Evolutionary conservation across 345 rosid species (phyloP).

Genomic region (Gossypium sturtianum): DNA sequence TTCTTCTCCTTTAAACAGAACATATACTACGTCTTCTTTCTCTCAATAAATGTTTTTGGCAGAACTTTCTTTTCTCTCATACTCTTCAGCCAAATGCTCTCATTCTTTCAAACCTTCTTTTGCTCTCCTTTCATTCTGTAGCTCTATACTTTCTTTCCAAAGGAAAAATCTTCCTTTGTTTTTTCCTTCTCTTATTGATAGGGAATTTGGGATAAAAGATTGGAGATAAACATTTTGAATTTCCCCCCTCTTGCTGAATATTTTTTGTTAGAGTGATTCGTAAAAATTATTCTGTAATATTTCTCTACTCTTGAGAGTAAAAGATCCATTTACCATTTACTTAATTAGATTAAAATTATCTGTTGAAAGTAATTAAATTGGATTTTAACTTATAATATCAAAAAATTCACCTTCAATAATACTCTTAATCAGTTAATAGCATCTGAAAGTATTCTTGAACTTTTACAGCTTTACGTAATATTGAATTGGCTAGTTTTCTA

Average conservation of each 20-base stretch:
- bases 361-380: background rate
- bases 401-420: background rate
- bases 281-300: background rate
- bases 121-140: constrained; percentile 1
- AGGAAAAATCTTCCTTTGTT: background rate
- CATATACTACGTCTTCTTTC: background rate
- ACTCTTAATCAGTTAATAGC: constrained; percentile 10
- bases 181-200: background rate
- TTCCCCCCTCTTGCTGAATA: background rate
- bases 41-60: background rate
- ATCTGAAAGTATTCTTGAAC: constrained; percentile 25
- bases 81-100: background rate
- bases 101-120: background rate
- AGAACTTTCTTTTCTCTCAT: background rate
- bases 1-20: background rate
- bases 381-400: background rate
- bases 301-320: background rate
- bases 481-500: constrained; percentile 90
- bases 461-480: constrained; percentile 69
- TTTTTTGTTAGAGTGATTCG: background rate
- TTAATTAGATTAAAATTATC: background rate
- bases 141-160: background rate
- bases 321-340: background rate
- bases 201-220: background rate
- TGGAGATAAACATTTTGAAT: background rate